A percentile compares a stretch with the other conserved stretches of the same genome.
These are phyloP conservation scores for Biscutella auriculata DNA, from an alignment of 441 rosid genomes.

Conservation along the genomic window DNA sequence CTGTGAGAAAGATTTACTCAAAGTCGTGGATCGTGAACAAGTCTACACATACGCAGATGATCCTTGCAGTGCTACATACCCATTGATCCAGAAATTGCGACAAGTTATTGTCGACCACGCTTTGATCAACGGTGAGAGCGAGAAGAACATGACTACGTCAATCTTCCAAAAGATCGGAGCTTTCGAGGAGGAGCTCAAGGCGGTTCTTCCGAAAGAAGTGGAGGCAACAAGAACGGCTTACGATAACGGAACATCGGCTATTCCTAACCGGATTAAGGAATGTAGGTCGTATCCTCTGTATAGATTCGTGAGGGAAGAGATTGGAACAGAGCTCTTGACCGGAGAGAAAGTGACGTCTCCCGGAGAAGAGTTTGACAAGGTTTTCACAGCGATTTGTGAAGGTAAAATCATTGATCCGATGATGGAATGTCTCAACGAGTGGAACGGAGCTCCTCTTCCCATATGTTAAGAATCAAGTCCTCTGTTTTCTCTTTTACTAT, in stretches of 20 bases:
- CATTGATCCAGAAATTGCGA: constrained; percentile 55
- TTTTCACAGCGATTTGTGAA: constrained; percentile 31
- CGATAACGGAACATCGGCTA: constrained; percentile 34
- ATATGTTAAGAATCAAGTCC: constrained; percentile 24
- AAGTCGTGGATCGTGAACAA: constrained; percentile 36
- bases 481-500: not conserved
- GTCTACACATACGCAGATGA: constrained; percentile 57
- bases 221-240: constrained; percentile 32
- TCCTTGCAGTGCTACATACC: constrained; percentile 55
- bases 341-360: constrained; percentile 55
- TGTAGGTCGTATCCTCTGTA: constrained; percentile 68
- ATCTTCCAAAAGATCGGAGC: constrained; percentile 53
- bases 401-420: constrained; percentile 62
- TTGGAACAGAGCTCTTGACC: constrained; percentile 41
- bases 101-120: constrained; percentile 65
- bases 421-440: constrained; percentile 51
- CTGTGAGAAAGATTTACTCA: constrained; percentile 25
- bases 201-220: constrained; percentile 47
- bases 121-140: constrained; percentile 49
- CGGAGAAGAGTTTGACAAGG: constrained; percentile 55
- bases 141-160: constrained; percentile 44
- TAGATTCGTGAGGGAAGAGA: constrained; percentile 52
- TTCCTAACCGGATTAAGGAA: constrained; percentile 49
- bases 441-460: constrained; percentile 63
- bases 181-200: constrained; percentile 55